Evolutionary conservation across 768 basidiomycete genomes (phyloP), one percentile per base, ranked within the genome.

Genomic region (Suillus paluster): DNA sequence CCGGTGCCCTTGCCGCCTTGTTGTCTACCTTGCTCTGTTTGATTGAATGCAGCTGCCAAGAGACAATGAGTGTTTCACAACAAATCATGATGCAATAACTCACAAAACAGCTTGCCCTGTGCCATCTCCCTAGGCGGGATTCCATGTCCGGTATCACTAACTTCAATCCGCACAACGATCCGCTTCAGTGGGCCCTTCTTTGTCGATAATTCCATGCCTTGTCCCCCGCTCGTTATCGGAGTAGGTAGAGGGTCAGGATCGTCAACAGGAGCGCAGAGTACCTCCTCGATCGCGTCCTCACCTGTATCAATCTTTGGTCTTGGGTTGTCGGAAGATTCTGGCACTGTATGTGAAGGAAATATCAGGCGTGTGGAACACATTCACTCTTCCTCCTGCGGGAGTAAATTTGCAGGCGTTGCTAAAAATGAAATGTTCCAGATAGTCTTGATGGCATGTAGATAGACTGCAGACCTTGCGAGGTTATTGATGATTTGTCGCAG

Each of bases 331-430:
- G 33, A 54, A 15, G 48, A n/a, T 39, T 72, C 67, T 30, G 64
- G 66, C 52, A 62, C 64, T 49, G 34, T n/a, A 50, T 68, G 64
- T 14, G 64, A 54, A 54, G 68, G 68, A 41, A 83, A 64, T 14
- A 91, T 66, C 27, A 92, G 80, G 67, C 81, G 83, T 5, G 93
- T 95, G 36, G 81, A 81, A 56, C 95, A 86, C 2, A 79, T 81
- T n/a, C 36, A 94, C 78, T 63, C 81, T 83, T 1, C 91, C 90
- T 11, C 90, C 91, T 0, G 83, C 68, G 3, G 86, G 85, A 1
- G 91, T 92, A 66, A 92, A 93, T 72, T 92, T 92, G 74, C 89
- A 90, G 6, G 90, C 91, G 66, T 92, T 92, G 66, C 89, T 88
- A 50, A 21, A 58, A 55, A 55, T 25, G 19, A 55, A 27, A 39